Percentiles rank a stretch among this genome's conserved stretches.
Conservation (phyloP, 495 filamentous ascomycete genomes). For the Aspergillus nidulans region DNA sequence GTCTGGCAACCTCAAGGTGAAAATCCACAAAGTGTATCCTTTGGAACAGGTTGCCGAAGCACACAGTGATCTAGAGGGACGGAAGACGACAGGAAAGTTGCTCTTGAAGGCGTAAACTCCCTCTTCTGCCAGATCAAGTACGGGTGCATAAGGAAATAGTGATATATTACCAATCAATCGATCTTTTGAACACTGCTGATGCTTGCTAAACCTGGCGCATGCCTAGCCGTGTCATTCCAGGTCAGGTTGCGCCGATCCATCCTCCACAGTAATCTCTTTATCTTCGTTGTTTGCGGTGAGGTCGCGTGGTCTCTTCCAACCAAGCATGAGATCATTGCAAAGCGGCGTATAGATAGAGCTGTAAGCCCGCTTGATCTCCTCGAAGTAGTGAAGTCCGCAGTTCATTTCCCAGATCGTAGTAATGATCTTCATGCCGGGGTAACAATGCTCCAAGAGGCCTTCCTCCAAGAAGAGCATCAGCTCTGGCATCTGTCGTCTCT, state of each 20-base stretch:
- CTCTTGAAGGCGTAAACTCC: slow-evolving; percentile 32
- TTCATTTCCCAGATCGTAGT: slow-evolving; percentile 58
- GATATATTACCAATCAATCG: background rate
- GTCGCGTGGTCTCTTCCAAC: slow-evolving; percentile 54
- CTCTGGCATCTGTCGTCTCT: slow-evolving; percentile 23
- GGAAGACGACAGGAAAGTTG: slow-evolving; percentile 79
- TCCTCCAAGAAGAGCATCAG: slow-evolving; percentile 69
- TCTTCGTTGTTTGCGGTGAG: slow-evolving; percentile 12
- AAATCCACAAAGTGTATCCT: slow-evolving; percentile 79
- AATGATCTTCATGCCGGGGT: slow-evolving; percentile 73
- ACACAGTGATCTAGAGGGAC: slow-evolving; percentile 75
- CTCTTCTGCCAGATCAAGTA: background rate
- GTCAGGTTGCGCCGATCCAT: background rate
- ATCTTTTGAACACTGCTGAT: background rate
- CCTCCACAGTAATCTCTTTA: background rate
- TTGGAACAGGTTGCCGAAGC: slow-evolving; percentile 69
- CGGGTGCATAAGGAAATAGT: background rate
- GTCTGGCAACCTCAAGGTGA: slow-evolving; percentile 64
- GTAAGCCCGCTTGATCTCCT: slow-evolving; percentile 50
- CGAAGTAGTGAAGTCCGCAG: slow-evolving; percentile 58
- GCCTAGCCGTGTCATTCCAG: background rate
- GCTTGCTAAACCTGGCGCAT: background rate
- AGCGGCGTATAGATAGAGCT: slow-evolving; percentile 58
- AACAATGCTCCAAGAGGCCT: slow-evolving; percentile 54
- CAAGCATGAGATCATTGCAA: slow-evolving; percentile 66